A percentile compares a stretch with the other conserved stretches of the same genome.
phyloP scores from a whole-genome alignment of 345 rosid species.

The Eutrema yunnanense region DNA sequence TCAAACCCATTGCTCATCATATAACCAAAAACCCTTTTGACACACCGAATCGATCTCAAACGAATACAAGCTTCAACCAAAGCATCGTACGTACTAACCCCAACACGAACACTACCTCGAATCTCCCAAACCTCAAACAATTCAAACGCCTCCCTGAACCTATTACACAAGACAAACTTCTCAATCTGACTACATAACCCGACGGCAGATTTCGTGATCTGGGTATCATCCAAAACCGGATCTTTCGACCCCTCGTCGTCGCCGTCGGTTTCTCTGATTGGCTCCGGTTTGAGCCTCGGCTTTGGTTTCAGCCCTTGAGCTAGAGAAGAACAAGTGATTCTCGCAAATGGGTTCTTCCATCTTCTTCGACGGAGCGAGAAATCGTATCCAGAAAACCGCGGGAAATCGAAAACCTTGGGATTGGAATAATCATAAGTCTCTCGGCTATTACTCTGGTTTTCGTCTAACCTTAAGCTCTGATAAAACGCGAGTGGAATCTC shows the following conservation, averaged over 20 bases:
- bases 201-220: conserved; percentile 33
- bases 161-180: conserved; percentile 52
- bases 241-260: conserved; percentile 16
- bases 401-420: conserved; percentile 25
- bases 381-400: conserved; percentile 34
- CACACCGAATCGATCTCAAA: conserved; percentile 57
- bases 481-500: conserved; percentile 48
- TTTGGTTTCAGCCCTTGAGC: conserved; percentile 48
- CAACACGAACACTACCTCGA: conserved; percentile 43
- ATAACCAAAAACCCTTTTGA: conserved; percentile 53
- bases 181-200: conserved; percentile 73
- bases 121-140: conserved; percentile 72
- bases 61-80: conserved; percentile 73
- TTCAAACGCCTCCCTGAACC: conserved; percentile 68
- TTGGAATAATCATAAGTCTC: conserved; percentile 3
- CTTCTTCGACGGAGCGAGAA: conserved; percentile 35
- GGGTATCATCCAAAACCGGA: conserved; percentile 20
- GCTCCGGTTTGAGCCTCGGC: conserved; percentile 51
- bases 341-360: conserved; percentile 38
- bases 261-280: conserved; percentile 16
- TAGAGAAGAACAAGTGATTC: conserved; percentile 41
- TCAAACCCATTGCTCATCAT: conserved; percentile 50
- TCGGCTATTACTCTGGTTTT: conserved; percentile 15
- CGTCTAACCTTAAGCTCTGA: conserved; percentile 42
- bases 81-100: conserved; percentile 59